Conservation (phyloP, 2,329 filamentous ascomycete genomes). For the Metarhizium humberi region DNA sequence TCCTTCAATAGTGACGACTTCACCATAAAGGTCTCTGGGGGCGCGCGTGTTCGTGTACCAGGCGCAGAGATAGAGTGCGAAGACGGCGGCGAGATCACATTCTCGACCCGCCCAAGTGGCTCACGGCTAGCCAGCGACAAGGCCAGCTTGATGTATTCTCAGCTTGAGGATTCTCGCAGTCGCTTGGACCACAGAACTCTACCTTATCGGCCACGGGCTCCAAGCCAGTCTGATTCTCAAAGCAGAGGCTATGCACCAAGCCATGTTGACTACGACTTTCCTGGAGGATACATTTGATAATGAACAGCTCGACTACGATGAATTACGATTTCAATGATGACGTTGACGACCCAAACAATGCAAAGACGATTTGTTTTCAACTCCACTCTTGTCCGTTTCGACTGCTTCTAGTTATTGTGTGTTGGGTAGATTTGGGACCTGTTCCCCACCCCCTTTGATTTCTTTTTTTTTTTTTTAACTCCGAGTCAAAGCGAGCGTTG, state of each 20-base stretch:
- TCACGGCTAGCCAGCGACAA: slow-evolving; percentile 40
- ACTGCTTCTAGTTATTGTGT: neutral
- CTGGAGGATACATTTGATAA: slow-evolving; percentile 19
- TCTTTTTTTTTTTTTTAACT: slow-evolving; percentile 13
- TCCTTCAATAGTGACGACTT: slow-evolving; percentile 43
- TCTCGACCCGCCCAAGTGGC: slow-evolving; percentile 26
- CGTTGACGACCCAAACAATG: slow-evolving; percentile 17
- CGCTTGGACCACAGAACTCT: slow-evolving; percentile 34
- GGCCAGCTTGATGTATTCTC: slow-evolving; percentile 36
- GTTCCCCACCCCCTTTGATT: slow-evolving; percentile 11
- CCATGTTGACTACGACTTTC: slow-evolving; percentile 19
- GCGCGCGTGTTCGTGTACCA: slow-evolving; percentile 45
- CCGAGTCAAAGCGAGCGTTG: slow-evolving; percentile 10
- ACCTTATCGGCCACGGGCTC: slow-evolving; percentile 34
- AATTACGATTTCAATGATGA: slow-evolving; percentile 17
- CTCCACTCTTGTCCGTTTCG: neutral
- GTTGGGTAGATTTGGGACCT: neutral
- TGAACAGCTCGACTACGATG: neutral
- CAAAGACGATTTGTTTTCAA: neutral
- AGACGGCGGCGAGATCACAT: slow-evolving; percentile 52
- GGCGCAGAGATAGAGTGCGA: slow-evolving; percentile 49
- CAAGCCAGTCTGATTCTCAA: slow-evolving; percentile 40
- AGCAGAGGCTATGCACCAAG: slow-evolving; percentile 22
- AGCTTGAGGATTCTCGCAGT: slow-evolving; percentile 34
- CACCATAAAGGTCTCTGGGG: slow-evolving; percentile 50